Evolutionary conservation across 345 rosid genomes (phyloP), one percentile per base, ranked within the genome.

Genomic region (Populus deltoides): DNA sequence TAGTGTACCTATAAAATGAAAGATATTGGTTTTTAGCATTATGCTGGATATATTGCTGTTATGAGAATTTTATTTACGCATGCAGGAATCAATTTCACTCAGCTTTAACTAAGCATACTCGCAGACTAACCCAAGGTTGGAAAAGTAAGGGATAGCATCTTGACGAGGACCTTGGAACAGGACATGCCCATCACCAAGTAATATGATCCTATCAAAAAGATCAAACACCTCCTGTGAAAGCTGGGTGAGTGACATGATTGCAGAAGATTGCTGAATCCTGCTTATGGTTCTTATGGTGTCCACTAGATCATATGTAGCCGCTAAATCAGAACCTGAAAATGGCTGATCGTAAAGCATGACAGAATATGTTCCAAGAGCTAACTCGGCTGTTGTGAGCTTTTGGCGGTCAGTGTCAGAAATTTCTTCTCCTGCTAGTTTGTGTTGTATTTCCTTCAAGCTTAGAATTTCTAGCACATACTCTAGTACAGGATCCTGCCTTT

Each of bases 301-400:
- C 51, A 80, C 83, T 12, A 80, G 81, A 75, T 77, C 61, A 66
- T 79, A 79, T 68, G 83, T 79, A 62, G 77, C 79, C 17, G 75
- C 71, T 27, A 81, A 70, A 71, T 82, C 83, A 66, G 82, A 79
- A 22, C 83, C 79, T 13, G 80, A 74, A 74, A 82, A 57, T 62
- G 83, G 83, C 75, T 82, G 80, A 78, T 82, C 83, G 43, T 82
- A 85, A 57, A 80, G 77, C 85, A 85, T 71, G 75, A 85, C 77
- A 45, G 83, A 63, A 62, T 74, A 81, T 39, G 79, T 84, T 62
- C 80, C 76, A 38, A 81, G 76, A 25, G 81, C 87, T 71, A 85
- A 39, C 31, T 79, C 83, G 31, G 85, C 85, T 8, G 87, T 79
- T 65, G 83, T 81, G 65, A 85, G 83, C 76, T 72, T 85, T 80